Percentiles rank a stretch among this genome's conserved stretches.
Conservation (phyloP, 495 filamentous ascomycete species). For the Penicillium odoratum region DNA sequence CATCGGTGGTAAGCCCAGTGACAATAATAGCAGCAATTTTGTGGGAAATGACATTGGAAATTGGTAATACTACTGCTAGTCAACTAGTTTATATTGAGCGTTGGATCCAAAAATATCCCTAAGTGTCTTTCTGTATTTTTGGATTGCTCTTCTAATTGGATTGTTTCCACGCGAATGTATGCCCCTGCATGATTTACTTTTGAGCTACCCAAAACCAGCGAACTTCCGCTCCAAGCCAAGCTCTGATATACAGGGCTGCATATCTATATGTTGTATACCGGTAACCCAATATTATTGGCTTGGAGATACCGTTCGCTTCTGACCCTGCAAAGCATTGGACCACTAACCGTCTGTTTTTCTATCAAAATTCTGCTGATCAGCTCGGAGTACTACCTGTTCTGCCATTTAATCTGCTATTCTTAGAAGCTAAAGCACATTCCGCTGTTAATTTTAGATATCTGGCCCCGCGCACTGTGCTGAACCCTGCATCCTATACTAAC, state of each 20-base stretch:
- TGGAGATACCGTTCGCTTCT: not conserved
- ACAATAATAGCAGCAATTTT: not conserved
- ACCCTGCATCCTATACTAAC: not conserved
- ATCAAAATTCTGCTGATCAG: not conserved
- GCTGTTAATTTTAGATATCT: not conserved
- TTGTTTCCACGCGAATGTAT: no score
- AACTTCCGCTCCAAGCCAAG: not conserved
- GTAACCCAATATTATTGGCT: not conserved
- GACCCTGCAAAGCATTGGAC: not conserved
- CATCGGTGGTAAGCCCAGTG: not conserved
- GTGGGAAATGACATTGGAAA: no score
- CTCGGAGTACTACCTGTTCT: not conserved
- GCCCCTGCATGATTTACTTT: not conserved
- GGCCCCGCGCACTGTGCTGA: not conserved
- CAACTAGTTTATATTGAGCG: not conserved
- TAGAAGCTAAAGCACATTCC: not conserved
- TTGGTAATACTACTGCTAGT: not conserved
- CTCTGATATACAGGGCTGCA: not conserved
- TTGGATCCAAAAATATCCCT: not conserved
- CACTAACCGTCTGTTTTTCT: not conserved
- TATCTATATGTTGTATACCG: not conserved
- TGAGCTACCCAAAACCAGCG: not conserved
- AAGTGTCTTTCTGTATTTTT: not conserved
- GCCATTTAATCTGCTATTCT: not conserved
- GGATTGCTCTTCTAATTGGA: not conserved